Evolutionary conservation across 2,329 filamentous ascomycete genomes (phyloP).

Genomic region (Fusarium lateritium): DNA sequence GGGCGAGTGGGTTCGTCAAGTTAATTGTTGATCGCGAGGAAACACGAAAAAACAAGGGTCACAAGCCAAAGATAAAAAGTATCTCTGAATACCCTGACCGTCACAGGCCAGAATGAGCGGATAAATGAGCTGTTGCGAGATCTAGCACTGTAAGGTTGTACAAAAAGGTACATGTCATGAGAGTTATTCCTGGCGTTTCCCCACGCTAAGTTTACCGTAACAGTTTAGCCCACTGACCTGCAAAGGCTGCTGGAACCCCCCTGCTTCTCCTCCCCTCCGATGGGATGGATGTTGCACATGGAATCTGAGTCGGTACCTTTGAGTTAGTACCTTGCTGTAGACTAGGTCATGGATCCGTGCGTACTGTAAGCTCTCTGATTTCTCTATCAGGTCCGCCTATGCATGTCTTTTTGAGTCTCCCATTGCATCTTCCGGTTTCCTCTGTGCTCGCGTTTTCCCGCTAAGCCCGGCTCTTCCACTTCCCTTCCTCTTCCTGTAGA

Average conservation of each 20-base stretch:
- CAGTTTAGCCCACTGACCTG: slow-evolving; percentile 16
- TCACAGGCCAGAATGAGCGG: slow-evolving; percentile 14
- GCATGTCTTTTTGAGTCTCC: slow-evolving; percentile 32
- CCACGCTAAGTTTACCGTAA: slow-evolving; percentile 25
- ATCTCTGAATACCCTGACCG: not conserved
- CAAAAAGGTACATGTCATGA: slow-evolving; percentile 31
- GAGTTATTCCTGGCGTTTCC: slow-evolving; percentile 41
- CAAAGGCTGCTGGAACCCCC: slow-evolving; percentile 22
- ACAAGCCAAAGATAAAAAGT: slow-evolving; percentile 12
- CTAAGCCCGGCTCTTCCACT: slow-evolving; percentile 37
- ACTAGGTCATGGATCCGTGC: slow-evolving; percentile 35
- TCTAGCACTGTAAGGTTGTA: slow-evolving; percentile 8
- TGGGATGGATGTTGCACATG: slow-evolving; percentile 45
- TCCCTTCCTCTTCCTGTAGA: slow-evolving; percentile 14
- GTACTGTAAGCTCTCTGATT: slow-evolving; percentile 28
- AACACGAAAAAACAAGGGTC: slow-evolving; percentile 15
- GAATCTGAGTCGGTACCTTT: slow-evolving; percentile 46
- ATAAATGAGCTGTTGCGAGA: slow-evolving; percentile 21
- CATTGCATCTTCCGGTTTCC: slow-evolving; percentile 31
- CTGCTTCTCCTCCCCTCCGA: not conserved
- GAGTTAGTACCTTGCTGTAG: slow-evolving; percentile 1
- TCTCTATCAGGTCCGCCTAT: slow-evolving; percentile 42
- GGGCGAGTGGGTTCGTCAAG: slow-evolving; percentile 11
- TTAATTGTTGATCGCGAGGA: slow-evolving; percentile 20
- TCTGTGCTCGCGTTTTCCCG: slow-evolving; percentile 31